Percentiles rank a stretch among this genome's conserved stretches.
phyloP scores from a whole-genome alignment of 139 green algal genomes.

The Chlamydomonas asymmetrica region DNA sequence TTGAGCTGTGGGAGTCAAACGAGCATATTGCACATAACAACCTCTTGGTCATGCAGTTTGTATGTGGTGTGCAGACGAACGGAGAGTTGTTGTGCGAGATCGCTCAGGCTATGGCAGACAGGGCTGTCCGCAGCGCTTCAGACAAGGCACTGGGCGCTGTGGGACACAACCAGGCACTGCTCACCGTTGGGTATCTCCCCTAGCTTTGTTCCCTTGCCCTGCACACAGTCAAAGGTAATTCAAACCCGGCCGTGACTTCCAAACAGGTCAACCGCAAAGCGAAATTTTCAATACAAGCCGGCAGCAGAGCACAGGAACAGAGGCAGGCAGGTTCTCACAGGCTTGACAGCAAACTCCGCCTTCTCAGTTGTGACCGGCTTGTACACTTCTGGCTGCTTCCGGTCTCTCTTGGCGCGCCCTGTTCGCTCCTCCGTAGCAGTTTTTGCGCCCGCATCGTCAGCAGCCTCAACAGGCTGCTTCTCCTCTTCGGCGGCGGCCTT shows the following conservation, averaged over 20 bases:
- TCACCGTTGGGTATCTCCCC: constrained; percentile 77
- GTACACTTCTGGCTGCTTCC: constrained; percentile 24
- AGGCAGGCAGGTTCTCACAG: constrained; percentile 13
- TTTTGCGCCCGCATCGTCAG: too few relatives aligned
- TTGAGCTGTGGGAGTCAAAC: too few relatives aligned
- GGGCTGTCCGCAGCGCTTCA: background rate
- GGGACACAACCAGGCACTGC: background rate
- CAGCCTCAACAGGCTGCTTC: background rate
- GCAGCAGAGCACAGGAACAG: background rate
- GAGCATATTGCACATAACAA: too few relatives aligned
- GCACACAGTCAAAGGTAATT: constrained; percentile 2
- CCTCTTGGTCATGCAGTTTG: too few relatives aligned
- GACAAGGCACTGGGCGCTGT: too few relatives aligned
- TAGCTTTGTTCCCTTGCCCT: constrained; percentile 68
- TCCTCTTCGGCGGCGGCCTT: background rate
- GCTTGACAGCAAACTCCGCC: constrained; percentile 35
- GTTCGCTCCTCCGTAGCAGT: too few relatives aligned
- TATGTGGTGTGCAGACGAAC: too few relatives aligned
- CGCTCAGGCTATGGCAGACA: background rate
- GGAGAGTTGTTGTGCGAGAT: too few relatives aligned
- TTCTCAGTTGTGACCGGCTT: constrained; percentile 22
- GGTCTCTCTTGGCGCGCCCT: constrained; percentile 1
- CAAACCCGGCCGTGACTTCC: too few relatives aligned
- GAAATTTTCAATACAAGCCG: background rate
- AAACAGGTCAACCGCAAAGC: background rate